Conservation (phyloP, 208 protist genomes). For the Leishmania braziliensis region DNA sequence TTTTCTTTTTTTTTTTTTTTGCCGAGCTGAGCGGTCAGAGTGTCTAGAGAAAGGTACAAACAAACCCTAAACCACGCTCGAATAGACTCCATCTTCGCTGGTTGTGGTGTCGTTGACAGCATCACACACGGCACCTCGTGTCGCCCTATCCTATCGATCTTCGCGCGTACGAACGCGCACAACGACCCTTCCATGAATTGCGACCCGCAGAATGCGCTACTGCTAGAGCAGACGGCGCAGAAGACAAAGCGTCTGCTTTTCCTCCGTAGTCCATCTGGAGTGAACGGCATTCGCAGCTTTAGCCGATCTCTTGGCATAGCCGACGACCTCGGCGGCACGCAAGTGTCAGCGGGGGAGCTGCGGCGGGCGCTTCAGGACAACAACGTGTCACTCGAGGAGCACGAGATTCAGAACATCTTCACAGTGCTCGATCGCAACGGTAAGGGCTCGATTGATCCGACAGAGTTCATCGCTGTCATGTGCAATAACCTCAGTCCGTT, state of each 20-base stretch:
- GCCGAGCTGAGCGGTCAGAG: neutral
- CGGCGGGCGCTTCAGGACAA: conserved; percentile 38
- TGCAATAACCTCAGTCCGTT: conserved; percentile 51
- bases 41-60: neutral
- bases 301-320: conserved; percentile 72
- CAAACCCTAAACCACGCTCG: neutral
- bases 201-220: conserved; percentile 21
- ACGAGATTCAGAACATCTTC: conserved; percentile 66
- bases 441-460: conserved; percentile 56
- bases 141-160: neutral
- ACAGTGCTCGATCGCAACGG: conserved; percentile 65
- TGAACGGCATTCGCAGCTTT: conserved; percentile 79
- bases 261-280: conserved; percentile 29
- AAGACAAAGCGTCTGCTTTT: conserved; percentile 69
- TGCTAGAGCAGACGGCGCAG: conserved; percentile 22
- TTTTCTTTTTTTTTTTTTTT: neutral
- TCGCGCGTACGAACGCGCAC: neutral
- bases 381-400: conserved; percentile 46
- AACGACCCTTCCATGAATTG: conserved; percentile 11
- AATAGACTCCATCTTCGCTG: neutral
- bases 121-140: neutral
- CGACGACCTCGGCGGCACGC: conserved; percentile 56
- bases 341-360: conserved; percentile 47
- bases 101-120: neutral
- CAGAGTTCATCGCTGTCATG: conserved; percentile 73